phyloP scores from a whole-genome alignment of 169 alveolate genomes.

The Cryptosporidium viatorum region DNA sequence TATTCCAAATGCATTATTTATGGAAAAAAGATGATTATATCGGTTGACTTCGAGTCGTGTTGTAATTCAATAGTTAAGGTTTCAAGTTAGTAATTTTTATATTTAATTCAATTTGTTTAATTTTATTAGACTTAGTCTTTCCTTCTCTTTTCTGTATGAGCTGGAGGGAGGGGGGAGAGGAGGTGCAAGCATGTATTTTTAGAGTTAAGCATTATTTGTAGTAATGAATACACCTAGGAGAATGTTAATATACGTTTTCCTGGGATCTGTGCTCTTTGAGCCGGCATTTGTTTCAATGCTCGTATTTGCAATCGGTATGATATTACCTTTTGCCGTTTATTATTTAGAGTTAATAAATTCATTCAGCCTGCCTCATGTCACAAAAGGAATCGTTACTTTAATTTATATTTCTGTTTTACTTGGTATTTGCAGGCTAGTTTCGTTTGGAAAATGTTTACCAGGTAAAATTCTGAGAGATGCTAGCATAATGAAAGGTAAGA shows the following conservation, averaged over 20 bases:
- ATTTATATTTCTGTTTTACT: background rate
- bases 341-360: background rate
- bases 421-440: slow-evolving; percentile 1
- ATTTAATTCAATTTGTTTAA: no score
- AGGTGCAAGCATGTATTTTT: background rate
- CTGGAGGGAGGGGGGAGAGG: background rate
- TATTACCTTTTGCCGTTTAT: background rate
- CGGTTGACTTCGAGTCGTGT: background rate
- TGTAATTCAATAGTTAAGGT: background rate
- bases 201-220: background rate
- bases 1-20: background rate
- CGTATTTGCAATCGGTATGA: background rate
- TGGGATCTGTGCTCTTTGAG: slow-evolving; percentile 21
- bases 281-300: slow-evolving; percentile 41
- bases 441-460: slow-evolving; percentile 34
- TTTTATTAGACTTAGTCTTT: background rate
- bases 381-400: background rate
- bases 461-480: background rate
- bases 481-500: slow-evolving; percentile 41
- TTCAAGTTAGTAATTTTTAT: background rate
- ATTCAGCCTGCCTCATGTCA: background rate
- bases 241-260: slow-evolving; percentile 4
- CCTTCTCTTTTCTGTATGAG: background rate
- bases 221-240: background rate
- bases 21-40: background rate